A percentile compares a stretch with the other conserved stretches of the same genome.
Conservation (phyloP, 169 alveolate species). For the Neospora caninum region DNA sequence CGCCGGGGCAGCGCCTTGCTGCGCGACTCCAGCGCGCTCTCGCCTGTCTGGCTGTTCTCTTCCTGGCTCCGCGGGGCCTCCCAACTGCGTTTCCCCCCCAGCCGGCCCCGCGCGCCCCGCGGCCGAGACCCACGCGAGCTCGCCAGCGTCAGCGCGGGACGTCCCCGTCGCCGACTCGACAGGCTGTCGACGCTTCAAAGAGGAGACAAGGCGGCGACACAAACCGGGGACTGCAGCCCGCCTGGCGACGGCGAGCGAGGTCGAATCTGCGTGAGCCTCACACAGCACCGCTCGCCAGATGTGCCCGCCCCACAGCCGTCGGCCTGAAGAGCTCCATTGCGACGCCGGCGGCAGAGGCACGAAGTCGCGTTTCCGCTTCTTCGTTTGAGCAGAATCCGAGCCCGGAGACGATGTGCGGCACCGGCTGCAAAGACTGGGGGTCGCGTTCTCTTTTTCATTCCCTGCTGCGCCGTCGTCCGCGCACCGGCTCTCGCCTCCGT, state of each 20-base stretch:
- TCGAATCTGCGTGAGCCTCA: neutral
- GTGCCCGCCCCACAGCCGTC: slow-evolving; percentile 1
- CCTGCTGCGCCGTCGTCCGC: neutral
- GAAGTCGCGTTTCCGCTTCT: neutral
- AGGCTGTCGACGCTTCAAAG: neutral
- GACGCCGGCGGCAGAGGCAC: neutral
- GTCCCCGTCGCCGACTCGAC: neutral
- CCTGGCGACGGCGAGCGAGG: neutral
- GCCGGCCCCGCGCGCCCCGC: neutral
- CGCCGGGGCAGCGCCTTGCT: too few species aligned
- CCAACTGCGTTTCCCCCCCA: too few species aligned
- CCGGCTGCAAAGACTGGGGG: neutral
- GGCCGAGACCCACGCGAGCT: neutral
- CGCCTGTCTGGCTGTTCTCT: too few species aligned
- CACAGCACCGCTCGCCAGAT: slow-evolving; percentile 27
- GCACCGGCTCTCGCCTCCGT: neutral
- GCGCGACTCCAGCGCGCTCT: too few species aligned
- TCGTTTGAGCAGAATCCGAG: neutral
- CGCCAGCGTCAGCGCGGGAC: neutral
- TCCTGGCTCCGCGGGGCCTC: too few species aligned
- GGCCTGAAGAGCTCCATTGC: neutral
- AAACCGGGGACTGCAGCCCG: neutral
- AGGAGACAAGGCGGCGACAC: neutral
- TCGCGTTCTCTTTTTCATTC: neutral
- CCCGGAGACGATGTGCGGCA: neutral